Conservation (phyloP, 352 stramenopile genomes). For the Globisporangium heterothallicum region DNA sequence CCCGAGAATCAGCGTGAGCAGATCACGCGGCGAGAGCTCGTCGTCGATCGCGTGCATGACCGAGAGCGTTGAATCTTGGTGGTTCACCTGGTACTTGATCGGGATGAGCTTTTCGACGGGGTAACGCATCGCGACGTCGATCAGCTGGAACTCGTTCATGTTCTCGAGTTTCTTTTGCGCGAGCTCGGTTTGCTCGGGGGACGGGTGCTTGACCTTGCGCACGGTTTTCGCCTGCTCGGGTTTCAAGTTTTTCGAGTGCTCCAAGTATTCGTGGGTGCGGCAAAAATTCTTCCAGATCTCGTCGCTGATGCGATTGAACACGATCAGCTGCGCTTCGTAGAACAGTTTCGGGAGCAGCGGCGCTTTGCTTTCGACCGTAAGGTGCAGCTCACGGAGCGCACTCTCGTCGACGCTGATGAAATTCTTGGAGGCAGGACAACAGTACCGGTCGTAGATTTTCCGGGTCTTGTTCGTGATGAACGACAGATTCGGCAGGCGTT, state of each 20-base stretch:
- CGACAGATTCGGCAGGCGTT: constrained; percentile 72
- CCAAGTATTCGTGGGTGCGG: constrained; percentile 64
- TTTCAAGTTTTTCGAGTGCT: constrained; percentile 42
- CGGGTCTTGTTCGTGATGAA: constrained; percentile 76
- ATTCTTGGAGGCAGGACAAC: constrained; percentile 33
- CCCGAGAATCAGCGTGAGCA: constrained; percentile 38
- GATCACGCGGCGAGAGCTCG: constrained; percentile 39
- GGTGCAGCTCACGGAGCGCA: constrained; percentile 40
- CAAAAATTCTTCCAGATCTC: constrained; percentile 66
- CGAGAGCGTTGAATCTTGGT: constrained; percentile 5
- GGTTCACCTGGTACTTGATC: constrained; percentile 20
- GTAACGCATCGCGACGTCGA: constrained; percentile 68
- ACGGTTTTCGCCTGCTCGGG: constrained; percentile 12
- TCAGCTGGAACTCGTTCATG: constrained; percentile 66
- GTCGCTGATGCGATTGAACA: constrained; percentile 60
- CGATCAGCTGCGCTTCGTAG: constrained; percentile 54
- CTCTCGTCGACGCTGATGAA: constrained; percentile 36
- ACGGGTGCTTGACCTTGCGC: constrained; percentile 5
- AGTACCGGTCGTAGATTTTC: constrained; percentile 81
- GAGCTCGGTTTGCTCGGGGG: constrained; percentile 37
- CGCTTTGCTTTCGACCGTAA: constrained; percentile 34
- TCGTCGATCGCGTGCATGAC: constrained; percentile 21
- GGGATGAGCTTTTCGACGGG: constrained; percentile 70
- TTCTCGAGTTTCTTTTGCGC: constrained; percentile 49
- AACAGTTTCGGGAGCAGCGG: constrained; percentile 59